Percentiles rank a stretch among this genome's conserved stretches.
phyloP scores from a whole-genome alignment of 31 red algal species.

The Asparagopsis taxiformis region DNA sequence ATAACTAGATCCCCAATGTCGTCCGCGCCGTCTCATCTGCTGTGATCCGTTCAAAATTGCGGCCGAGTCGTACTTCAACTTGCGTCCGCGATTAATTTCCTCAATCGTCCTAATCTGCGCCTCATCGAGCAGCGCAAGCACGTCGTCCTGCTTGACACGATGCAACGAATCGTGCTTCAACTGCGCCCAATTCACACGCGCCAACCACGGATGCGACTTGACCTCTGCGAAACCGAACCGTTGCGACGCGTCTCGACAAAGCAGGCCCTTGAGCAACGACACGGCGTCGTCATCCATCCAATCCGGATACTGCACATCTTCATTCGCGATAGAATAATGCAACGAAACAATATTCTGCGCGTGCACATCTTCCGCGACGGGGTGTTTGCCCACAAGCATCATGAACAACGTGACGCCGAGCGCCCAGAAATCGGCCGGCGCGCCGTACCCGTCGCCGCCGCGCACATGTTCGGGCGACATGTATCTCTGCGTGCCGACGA shows the following conservation, averaged over 20 bases:
- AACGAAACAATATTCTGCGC: not conserved
- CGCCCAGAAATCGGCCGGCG: conserved; percentile 53
- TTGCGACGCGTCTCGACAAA: not conserved
- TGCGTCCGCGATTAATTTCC: not conserved
- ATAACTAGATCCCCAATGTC: not conserved
- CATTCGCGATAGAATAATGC: not conserved
- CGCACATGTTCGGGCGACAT: conserved; percentile 8
- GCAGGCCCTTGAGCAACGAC: not conserved
- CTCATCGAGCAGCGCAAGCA: not conserved
- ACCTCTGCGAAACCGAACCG: not conserved
- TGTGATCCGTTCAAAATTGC: not conserved
- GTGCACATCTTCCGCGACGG: conserved; percentile 12
- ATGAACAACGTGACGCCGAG: conserved; percentile 58
- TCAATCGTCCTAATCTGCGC: not conserved
- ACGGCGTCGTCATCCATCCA: not conserved
- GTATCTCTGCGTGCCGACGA: not conserved
- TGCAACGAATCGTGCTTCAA: not conserved
- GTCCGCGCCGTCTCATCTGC: not conserved
- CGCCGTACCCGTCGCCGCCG: conserved; percentile 15
- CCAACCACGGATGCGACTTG: conserved; percentile 1
- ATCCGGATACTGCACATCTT: not conserved
- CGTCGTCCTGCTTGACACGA: not conserved
- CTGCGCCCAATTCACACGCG: conserved; percentile 2
- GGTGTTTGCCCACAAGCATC: conserved; percentile 64
- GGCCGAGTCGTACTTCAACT: not conserved